A percentile compares a stretch with the other conserved stretches of the same genome.
Evolutionary conservation across 2,329 filamentous ascomycete species (phyloP).

Genomic region (Monilinia aucupariae): DNA sequence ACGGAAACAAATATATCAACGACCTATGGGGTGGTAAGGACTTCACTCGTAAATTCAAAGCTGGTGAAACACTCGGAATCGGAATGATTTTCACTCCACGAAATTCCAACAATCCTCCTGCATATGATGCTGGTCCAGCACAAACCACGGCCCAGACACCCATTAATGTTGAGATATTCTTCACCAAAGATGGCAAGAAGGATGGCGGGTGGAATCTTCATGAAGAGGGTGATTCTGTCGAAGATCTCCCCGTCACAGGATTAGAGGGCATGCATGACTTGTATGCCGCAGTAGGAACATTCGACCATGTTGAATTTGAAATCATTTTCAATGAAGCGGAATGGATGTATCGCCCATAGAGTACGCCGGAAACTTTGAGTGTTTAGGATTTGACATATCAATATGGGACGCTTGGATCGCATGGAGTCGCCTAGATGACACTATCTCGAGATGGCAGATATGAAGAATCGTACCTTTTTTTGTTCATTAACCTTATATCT

Average conservation of each 20-base stretch:
- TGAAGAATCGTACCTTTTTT: background rate
- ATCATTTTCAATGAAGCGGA: conserved; percentile 53
- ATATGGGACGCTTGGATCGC: background rate
- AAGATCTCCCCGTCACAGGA: conserved; percentile 58
- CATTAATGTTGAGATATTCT: conserved; percentile 57
- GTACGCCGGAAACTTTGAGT: background rate
- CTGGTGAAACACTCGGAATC: conserved; percentile 63
- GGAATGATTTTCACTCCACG: conserved; percentile 56
- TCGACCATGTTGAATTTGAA: conserved; percentile 63
- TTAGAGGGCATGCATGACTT: conserved; percentile 68
- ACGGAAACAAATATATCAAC: conserved; percentile 71
- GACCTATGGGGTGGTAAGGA: conserved; percentile 66
- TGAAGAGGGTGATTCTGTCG: conserved; percentile 62
- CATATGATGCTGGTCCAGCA: conserved; percentile 29
- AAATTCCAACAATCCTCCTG: conserved; percentile 30
- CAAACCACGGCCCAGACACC: conserved; percentile 23
- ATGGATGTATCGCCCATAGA: conserved; percentile 49
- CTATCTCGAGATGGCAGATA: background rate
- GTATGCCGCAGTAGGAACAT: conserved; percentile 65
- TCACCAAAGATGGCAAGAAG: conserved; percentile 60
- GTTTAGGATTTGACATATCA: background rate
- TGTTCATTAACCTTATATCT: background rate
- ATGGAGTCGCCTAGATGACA: background rate
- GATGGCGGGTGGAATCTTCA: conserved; percentile 65
- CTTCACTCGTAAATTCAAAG: conserved; percentile 59